phyloP scores from a whole-genome alignment of 1,284 basidiomycete genomes.

The Cronartium ribicola region DNA sequence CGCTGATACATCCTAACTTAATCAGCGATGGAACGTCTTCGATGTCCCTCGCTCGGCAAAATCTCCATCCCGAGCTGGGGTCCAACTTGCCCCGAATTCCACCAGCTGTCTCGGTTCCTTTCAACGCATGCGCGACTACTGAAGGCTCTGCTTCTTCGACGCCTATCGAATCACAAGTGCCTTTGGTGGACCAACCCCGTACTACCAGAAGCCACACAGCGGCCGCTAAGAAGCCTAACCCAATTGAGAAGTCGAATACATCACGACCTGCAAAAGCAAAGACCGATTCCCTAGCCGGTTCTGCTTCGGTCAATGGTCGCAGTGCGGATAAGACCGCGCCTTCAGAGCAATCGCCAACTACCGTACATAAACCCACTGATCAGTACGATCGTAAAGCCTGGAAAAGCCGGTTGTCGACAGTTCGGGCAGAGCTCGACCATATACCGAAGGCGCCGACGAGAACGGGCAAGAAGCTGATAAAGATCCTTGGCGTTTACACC shows the following conservation, averaged over 20 bases:
- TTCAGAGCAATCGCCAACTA: background rate
- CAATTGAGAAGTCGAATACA: background rate
- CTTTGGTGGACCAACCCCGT: background rate
- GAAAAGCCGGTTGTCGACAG: constrained; percentile 33
- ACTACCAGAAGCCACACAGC: constrained; percentile 3
- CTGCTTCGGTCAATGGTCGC: background rate
- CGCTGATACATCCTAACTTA: background rate
- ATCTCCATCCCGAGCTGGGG: background rate
- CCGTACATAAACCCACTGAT: constrained; percentile 5
- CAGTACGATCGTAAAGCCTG: constrained; percentile 41
- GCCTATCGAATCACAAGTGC: background rate
- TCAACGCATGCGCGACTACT: background rate
- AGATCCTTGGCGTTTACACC: constrained; percentile 31
- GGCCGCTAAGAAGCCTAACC: background rate
- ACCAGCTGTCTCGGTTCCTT: background rate
- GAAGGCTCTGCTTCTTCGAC: background rate
- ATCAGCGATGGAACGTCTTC: background rate
- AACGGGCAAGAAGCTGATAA: constrained; percentile 29
- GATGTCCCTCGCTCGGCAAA: background rate
- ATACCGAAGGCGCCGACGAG: constrained; percentile 29
- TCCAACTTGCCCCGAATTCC: background rate
- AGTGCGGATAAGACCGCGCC: background rate
- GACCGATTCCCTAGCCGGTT: background rate
- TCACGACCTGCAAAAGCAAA: background rate
- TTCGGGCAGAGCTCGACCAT: constrained; percentile 37